A percentile compares a stretch with the other conserved stretches of the same genome.
Evolutionary conservation across 208 protist species (phyloP).

Genomic region (Leishmania arabica): DNA sequence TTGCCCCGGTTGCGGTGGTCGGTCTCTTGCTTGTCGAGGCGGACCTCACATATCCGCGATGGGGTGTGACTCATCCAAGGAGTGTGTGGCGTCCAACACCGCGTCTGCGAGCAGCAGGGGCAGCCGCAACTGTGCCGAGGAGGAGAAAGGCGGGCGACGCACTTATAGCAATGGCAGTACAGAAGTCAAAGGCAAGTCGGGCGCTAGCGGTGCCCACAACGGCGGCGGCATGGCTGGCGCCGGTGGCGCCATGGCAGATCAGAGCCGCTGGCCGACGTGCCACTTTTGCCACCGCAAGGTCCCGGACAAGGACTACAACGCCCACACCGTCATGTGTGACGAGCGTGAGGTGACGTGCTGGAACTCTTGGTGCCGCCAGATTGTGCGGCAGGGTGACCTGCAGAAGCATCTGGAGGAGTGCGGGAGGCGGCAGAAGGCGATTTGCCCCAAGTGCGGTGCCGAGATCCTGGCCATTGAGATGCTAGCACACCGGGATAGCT

Average conservation of each 20-base stretch:
- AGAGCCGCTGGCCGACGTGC: constrained; percentile 51
- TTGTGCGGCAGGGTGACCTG: constrained; percentile 76
- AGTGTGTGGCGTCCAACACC: constrained; percentile 15
- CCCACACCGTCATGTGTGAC: constrained; percentile 86
- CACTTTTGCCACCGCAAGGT: constrained; percentile 74
- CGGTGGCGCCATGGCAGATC: constrained; percentile 8
- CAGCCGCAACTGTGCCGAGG: background rate
- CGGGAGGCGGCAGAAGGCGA: constrained; percentile 62
- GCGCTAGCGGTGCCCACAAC: background rate
- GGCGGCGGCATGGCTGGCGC: background rate
- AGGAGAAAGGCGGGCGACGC: background rate
- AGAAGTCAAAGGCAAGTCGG: constrained; percentile 12
- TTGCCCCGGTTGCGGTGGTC: background rate
- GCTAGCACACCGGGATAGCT: constrained; percentile 73
- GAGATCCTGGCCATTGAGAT: constrained; percentile 71
- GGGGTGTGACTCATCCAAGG: constrained; percentile 56
- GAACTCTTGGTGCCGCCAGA: constrained; percentile 87
- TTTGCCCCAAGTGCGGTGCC: constrained; percentile 81
- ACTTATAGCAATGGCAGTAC: constrained; percentile 2
- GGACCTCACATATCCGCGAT: constrained; percentile 5
- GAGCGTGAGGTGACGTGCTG: constrained; percentile 89
- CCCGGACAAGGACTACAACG: constrained; percentile 81
- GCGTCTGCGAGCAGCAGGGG: constrained; percentile 2
- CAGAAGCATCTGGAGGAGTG: constrained; percentile 83
- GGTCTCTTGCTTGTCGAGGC: background rate